Conservation (phyloP, 1,139 yeast genomes). For the Citeromyces hawaiiensis region DNA sequence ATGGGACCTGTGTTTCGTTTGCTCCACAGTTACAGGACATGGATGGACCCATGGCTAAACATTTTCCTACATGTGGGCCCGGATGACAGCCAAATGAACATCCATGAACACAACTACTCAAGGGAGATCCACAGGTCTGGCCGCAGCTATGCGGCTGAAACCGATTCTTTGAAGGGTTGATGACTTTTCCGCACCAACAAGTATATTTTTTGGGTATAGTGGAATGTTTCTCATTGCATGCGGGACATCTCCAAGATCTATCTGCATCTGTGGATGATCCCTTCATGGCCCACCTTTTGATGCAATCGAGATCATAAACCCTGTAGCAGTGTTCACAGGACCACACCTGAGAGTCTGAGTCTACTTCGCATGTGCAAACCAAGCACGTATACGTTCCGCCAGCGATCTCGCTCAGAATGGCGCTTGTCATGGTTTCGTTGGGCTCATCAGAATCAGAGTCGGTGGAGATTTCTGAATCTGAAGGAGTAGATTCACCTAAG, state of each 20-base stretch:
- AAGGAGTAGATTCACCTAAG: not conserved
- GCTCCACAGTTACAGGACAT: constrained; percentile 70
- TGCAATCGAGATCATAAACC: constrained; percentile 73
- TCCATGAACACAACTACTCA: constrained; percentile 56
- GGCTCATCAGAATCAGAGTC: constrained; percentile 4
- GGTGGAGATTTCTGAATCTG: constrained; percentile 1
- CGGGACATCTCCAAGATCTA: constrained; percentile 77
- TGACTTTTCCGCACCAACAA: constrained; percentile 84
- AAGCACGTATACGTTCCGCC: constrained; percentile 65
- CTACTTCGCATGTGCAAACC: constrained; percentile 77
- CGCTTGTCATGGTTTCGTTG: constrained; percentile 6
- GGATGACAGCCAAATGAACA: constrained; percentile 78
- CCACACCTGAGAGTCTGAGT: constrained; percentile 56
- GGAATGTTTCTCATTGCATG: constrained; percentile 49
- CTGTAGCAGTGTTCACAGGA: constrained; percentile 61
- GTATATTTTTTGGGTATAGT: constrained; percentile 49
- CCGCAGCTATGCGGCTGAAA: constrained; percentile 84
- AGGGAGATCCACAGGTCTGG: constrained; percentile 50
- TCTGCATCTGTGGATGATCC: constrained; percentile 52
- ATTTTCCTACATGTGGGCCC: constrained; percentile 68
- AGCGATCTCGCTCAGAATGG: constrained; percentile 36
- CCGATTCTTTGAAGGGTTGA: constrained; percentile 49
- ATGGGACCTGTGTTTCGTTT: constrained; percentile 51
- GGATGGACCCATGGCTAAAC: constrained; percentile 67
- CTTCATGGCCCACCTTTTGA: constrained; percentile 67